Conservation (phyloP, 805 yeast species). For the Jamesozyma rosinii region DNA sequence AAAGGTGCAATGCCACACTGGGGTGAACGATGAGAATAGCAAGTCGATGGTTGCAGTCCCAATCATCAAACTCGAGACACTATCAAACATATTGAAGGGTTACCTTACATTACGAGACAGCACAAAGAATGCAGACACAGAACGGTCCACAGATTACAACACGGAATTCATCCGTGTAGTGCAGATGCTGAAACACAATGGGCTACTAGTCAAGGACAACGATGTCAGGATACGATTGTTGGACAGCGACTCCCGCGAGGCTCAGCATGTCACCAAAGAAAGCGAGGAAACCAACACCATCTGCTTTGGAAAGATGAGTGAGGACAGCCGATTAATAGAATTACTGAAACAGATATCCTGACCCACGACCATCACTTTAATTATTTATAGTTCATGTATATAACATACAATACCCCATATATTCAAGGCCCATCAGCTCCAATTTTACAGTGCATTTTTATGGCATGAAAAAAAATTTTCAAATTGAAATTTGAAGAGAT, state of each 20-base stretch:
- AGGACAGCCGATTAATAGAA: slow-evolving; percentile 6
- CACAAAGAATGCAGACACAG: not conserved
- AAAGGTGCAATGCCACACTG: slow-evolving; percentile 3
- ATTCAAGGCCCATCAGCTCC: too few species aligned
- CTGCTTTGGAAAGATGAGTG: slow-evolving; percentile 4
- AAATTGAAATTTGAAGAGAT: too few species aligned
- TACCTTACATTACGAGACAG: slow-evolving; percentile 9
- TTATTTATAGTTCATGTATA: not conserved
- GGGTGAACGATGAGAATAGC: not conserved
- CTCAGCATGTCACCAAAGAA: slow-evolving; percentile 5
- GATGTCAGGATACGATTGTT: not conserved
- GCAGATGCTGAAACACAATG: slow-evolving; percentile 22
- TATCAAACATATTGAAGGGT: slow-evolving; percentile 18
- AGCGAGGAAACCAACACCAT: not conserved
- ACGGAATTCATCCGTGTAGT: slow-evolving; percentile 19
- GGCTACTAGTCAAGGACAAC: slow-evolving; percentile 7
- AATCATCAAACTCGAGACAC: slow-evolving; percentile 17
- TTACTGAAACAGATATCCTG: slow-evolving; percentile 2
- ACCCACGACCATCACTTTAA: not conserved
- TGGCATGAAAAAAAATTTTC: too few species aligned
- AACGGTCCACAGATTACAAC: slow-evolving; percentile 8
- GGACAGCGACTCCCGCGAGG: slow-evolving; percentile 7
- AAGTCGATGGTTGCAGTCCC: not conserved
- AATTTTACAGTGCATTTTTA: too few species aligned
- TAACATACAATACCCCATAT: not conserved